phyloP scores from a whole-genome alignment of 2,329 filamentous ascomycete genomes.

The Talaromyces sp. region DNA sequence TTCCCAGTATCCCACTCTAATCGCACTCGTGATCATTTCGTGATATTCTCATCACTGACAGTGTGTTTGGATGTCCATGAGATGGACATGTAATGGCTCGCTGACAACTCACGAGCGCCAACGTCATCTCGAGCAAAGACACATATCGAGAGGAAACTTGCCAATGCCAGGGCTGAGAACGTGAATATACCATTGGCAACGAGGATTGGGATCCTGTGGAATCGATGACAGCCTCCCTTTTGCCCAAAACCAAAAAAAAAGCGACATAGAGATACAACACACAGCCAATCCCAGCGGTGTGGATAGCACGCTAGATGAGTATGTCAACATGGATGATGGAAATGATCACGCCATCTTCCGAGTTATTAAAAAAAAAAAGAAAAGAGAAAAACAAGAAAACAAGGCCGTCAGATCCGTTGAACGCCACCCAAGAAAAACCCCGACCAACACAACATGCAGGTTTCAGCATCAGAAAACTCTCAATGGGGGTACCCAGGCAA shows the following conservation, averaged over 20 bases:
- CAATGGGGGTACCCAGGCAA: conserved; percentile 34
- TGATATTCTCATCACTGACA: conserved; percentile 7
- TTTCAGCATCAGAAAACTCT: conserved; percentile 36
- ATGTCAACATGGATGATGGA: conserved; percentile 38
- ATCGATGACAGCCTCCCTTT: background rate
- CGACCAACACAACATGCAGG: conserved; percentile 36
- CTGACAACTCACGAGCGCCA: background rate
- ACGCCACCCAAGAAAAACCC: conserved; percentile 40
- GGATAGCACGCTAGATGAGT: conserved; percentile 42
- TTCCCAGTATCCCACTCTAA: conserved; percentile 11
- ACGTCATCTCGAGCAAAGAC: background rate
- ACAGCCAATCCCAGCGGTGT: conserved; percentile 32
- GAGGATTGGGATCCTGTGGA: background rate
- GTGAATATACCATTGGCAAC: conserved; percentile 14
- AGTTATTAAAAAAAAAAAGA: conserved; percentile 28
- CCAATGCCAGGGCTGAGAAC: background rate
- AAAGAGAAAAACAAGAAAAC: conserved; percentile 28
- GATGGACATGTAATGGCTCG: background rate
- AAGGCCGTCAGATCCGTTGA: conserved; percentile 42
- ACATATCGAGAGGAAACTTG: background rate
- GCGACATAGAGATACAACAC: conserved; percentile 16
- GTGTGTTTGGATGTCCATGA: too few species aligned
- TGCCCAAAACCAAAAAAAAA: background rate
- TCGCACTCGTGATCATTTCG: background rate
- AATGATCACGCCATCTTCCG: conserved; percentile 38